Conservation (phyloP, 495 filamentous ascomycete species). For the Neurospora tetrasperma region DNA sequence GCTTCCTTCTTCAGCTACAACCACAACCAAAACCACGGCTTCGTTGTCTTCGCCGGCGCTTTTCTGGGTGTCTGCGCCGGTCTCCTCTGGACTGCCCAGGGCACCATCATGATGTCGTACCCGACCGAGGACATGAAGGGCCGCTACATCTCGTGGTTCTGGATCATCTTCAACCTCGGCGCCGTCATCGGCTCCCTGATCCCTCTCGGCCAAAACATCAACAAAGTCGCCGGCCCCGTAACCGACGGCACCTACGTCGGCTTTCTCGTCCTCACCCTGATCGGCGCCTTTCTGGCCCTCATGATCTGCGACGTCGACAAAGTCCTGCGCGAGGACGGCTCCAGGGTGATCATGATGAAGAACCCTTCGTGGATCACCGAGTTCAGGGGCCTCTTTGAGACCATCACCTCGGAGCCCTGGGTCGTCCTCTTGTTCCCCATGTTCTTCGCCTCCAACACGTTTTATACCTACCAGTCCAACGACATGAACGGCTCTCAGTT, state of each 20-base stretch:
- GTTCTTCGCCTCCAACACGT: conserved; percentile 74
- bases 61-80: conserved; percentile 72
- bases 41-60: conserved; percentile 69
- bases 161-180: conserved; percentile 92
- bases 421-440: conserved; percentile 80
- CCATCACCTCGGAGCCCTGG: conserved; percentile 60
- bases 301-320: conserved; percentile 65
- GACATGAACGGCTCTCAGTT: conserved; percentile 61
- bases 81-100: conserved; percentile 84
- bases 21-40: conserved; percentile 63
- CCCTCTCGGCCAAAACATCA: conserved; percentile 70
- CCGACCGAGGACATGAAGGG: conserved; percentile 75
- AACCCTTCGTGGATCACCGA: conserved; percentile 75
- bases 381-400: conserved; percentile 67
- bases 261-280: conserved; percentile 77
- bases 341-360: conserved; percentile 71
- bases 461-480: conserved; percentile 64
- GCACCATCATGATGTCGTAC: conserved; percentile 93
- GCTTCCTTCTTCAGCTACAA: conserved; percentile 72
- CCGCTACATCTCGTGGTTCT: conserved; percentile 82
- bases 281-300: conserved; percentile 63
- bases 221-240: conserved; percentile 49
- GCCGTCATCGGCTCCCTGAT: conserved; percentile 84
- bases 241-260: conserved; percentile 82
- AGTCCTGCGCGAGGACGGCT: conserved; percentile 71